Conservation (phyloP, 179 eudicot genomes). For the Patellifolia procumbens region DNA sequence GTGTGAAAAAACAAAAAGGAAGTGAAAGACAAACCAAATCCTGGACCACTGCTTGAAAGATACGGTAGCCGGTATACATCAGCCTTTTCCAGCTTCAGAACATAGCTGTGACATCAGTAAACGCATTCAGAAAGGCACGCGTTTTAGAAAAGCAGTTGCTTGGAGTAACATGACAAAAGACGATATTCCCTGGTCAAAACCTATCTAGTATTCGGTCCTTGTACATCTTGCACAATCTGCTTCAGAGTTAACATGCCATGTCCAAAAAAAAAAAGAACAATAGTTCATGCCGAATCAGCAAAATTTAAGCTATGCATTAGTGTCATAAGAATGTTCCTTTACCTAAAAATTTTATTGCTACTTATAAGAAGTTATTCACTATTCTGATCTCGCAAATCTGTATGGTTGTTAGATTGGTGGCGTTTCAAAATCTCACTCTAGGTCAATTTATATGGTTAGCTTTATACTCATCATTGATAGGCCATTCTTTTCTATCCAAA, state of each 20-base stretch:
- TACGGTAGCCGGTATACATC: constrained; percentile 96
- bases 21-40: constrained; percentile 70
- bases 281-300: background rate
- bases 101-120: constrained; percentile 59
- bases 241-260: background rate
- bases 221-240: background rate
- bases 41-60: constrained; percentile 88
- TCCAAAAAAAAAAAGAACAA: background rate
- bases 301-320: background rate
- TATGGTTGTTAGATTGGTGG: background rate
- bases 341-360: background rate
- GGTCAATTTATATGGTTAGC: background rate
- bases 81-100: constrained; percentile 93
- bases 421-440: background rate
- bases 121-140: constrained; percentile 19
- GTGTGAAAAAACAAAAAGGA: constrained; percentile 12
- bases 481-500: background rate
- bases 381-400: background rate
- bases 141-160: background rate
- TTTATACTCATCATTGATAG: background rate
- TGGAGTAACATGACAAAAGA: background rate
- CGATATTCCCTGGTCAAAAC: background rate
- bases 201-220: background rate
- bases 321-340: background rate
- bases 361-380: background rate